Evolutionary conservation across 164 flowering plant genomes (phyloP).

Genomic region (Vitis vinifera): DNA sequence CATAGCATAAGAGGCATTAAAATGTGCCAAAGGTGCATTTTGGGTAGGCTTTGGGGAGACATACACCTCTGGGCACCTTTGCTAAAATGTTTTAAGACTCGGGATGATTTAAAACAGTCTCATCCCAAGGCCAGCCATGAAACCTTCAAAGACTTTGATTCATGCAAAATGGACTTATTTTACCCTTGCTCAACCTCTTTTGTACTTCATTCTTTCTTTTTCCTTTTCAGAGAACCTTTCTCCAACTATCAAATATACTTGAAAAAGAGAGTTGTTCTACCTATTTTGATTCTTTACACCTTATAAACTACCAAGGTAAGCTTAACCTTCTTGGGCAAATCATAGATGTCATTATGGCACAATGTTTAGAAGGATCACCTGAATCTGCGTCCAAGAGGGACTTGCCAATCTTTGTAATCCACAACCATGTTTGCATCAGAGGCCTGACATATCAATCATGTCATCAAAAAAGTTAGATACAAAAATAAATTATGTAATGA

Average conservation of each 20-base stretch:
- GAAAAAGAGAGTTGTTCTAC: too few species aligned
- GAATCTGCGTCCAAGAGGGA: conserved; percentile 92
- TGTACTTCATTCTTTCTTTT: too few species aligned
- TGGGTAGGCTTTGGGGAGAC: too few species aligned
- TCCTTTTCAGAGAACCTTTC: too few species aligned
- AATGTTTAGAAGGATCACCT: conserved; percentile 42
- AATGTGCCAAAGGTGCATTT: too few species aligned
- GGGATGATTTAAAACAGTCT: too few species aligned
- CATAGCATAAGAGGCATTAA: too few species aligned
- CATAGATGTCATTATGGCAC: not conserved
- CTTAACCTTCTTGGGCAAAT: not conserved
- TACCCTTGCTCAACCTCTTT: not conserved
- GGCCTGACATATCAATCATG: conserved; percentile 46
- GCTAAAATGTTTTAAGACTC: too few species aligned
- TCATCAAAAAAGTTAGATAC: not conserved
- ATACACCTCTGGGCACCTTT: too few species aligned
- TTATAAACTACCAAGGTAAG: not conserved
- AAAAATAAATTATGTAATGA: not conserved
- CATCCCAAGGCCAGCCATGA: too few species aligned
- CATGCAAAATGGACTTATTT: not conserved
- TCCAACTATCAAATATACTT: too few species aligned
- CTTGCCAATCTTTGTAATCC: conserved; percentile 97
- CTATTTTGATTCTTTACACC: not conserved
- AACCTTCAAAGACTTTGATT: too few species aligned
- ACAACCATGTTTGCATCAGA: conserved; percentile 72